Conservation (phyloP, 306 rosid genomes). For the Morella rubra region DNA sequence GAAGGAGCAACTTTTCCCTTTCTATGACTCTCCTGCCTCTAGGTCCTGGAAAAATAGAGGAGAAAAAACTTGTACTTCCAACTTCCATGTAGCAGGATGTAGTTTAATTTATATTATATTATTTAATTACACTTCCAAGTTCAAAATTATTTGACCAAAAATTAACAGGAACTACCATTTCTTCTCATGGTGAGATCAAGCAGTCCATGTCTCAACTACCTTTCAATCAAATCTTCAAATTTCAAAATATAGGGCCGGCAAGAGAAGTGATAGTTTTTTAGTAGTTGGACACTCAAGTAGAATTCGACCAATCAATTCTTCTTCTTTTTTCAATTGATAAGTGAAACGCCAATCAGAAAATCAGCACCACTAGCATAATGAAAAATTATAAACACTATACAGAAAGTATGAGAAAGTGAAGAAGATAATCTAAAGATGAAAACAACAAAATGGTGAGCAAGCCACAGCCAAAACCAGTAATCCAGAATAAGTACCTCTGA, state of each 20-base stretch:
- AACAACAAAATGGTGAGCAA: slow-evolving; percentile 3
- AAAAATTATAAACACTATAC: background rate
- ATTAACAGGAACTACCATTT: background rate
- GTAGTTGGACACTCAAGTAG: too few species aligned
- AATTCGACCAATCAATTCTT: too few species aligned
- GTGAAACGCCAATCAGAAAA: background rate
- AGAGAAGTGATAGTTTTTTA: too few species aligned
- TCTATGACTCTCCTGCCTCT: background rate
- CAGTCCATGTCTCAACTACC: background rate
- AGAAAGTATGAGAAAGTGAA: background rate
- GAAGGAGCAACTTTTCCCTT: slow-evolving; percentile 1
- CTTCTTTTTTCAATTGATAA: background rate
- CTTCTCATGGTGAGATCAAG: background rate
- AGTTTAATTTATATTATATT: too few species aligned
- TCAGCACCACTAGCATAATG: background rate
- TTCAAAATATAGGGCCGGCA: background rate
- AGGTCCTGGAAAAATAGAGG: background rate
- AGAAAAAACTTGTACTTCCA: slow-evolving; percentile 2
- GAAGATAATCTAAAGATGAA: background rate
- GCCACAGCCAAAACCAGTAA: slow-evolving; percentile 16
- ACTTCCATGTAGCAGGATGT: too few species aligned
- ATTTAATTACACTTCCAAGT: too few species aligned
- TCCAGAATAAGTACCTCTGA: slow-evolving; percentile 69
- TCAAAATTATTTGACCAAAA: background rate
- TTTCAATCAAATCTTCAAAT: background rate